These are phyloP conservation scores for Cercospora citrullina DNA, from an alignment of 2,329 filamentous ascomycete genomes.

Conservation along the genomic window DNA sequence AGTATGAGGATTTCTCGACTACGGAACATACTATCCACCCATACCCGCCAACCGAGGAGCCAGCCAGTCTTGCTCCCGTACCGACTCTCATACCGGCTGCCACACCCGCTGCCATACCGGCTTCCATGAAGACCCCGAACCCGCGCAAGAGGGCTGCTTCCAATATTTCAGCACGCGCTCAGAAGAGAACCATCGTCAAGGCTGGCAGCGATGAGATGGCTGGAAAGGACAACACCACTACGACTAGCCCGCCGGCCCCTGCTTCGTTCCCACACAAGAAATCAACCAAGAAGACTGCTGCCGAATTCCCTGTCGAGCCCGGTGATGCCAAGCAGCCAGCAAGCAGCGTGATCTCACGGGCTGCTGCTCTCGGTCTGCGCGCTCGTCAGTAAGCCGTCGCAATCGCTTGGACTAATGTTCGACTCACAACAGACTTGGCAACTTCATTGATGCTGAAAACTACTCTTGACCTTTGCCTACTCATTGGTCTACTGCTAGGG, in stretches of 20 bases:
- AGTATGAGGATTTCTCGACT: not conserved
- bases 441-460: not conserved
- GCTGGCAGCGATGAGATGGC: conserved; percentile 2
- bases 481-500: not conserved
- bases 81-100: no score
- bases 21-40: not conserved
- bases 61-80: not conserved
- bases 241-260: not conserved
- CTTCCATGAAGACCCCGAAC: not conserved
- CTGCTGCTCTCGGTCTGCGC: conserved; percentile 13
- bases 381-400: not conserved
- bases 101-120: no score
- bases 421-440: not conserved
- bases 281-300: not conserved
- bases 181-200: not conserved
- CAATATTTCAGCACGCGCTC: not conserved
- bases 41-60: not conserved
- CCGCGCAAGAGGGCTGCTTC: conserved; percentile 17
- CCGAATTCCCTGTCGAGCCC: not conserved
- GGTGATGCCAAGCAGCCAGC: not conserved
- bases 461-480: not conserved
- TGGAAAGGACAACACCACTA: not conserved
- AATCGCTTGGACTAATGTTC: not conserved
- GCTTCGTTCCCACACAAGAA: not conserved
- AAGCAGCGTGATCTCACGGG: not conserved